These are phyloP conservation scores for Arachnomyces sp. DNA, from an alignment of 2,329 filamentous ascomycete genomes.

Conservation along the genomic window DNA sequence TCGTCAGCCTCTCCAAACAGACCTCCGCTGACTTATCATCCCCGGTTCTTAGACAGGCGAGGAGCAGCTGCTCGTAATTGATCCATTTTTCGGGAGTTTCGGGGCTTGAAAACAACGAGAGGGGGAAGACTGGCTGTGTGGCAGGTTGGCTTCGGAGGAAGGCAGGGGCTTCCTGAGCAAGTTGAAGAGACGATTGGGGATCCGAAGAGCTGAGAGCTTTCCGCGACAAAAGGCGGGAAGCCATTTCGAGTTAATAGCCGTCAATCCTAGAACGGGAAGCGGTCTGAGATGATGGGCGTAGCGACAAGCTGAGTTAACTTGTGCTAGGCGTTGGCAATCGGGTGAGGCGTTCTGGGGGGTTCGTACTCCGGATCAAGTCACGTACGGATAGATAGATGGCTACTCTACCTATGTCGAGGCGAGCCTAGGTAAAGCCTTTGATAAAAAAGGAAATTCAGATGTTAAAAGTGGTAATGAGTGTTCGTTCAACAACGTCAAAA, in stretches of 20 bases:
- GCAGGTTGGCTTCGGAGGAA: slow-evolving; percentile 45
- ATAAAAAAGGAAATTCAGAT: no score
- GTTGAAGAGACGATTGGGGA: slow-evolving; percentile 39
- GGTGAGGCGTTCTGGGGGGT: no score
- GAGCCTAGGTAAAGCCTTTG: not conserved
- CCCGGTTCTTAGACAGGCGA: slow-evolving; percentile 75
- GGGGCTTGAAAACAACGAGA: slow-evolving; percentile 43
- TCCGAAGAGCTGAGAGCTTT: slow-evolving; percentile 24
- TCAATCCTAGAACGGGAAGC: no score
- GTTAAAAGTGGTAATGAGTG: no score
- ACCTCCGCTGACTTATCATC: slow-evolving; percentile 70
- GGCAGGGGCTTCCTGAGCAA: slow-evolving; percentile 36
- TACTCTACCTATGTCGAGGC: not conserved
- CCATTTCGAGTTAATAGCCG: no score
- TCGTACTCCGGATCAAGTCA: no score
- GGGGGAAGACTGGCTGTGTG: slow-evolving; percentile 40
- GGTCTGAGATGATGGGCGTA: no score
- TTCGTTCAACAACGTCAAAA: no score
- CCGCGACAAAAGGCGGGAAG: slow-evolving; percentile 5
- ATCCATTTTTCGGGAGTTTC: slow-evolving; percentile 79
- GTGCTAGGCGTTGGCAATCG: no score
- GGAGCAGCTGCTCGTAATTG: slow-evolving; percentile 76
- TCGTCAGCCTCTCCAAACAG: slow-evolving; percentile 66
- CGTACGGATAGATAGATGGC: not conserved
- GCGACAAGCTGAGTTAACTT: no score